A percentile compares a stretch with the other conserved stretches of the same genome.
Conservation (phyloP, 805 yeast genomes). For the Clavispora carvajalis region DNA sequence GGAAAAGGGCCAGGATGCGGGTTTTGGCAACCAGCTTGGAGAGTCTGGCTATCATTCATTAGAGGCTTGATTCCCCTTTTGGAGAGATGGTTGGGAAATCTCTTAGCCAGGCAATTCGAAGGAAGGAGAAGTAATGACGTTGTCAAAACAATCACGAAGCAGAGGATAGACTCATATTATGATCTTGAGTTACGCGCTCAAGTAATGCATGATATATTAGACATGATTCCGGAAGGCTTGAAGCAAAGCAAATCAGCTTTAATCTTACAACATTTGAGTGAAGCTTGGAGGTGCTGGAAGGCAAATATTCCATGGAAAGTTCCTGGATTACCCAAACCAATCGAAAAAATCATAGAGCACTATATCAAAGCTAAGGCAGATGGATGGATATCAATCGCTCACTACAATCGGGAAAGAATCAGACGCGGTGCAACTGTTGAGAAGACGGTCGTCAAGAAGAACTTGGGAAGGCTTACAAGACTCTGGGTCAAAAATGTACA, state of each 20-base stretch:
- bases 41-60: constrained; percentile 89
- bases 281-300: constrained; percentile 99
- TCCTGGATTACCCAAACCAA: constrained; percentile 90
- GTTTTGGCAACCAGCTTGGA: constrained; percentile 99
- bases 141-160: constrained; percentile 92
- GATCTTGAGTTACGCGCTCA: constrained; percentile 91
- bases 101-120: constrained; percentile 89
- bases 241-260: constrained; percentile 83
- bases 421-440: constrained; percentile 88
- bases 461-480: constrained; percentile 85
- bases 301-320: constrained; percentile 98
- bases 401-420: constrained; percentile 84
- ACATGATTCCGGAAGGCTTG: constrained; percentile 94
- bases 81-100: constrained; percentile 92
- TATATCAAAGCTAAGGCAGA: constrained; percentile 94
- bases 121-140: constrained; percentile 90
- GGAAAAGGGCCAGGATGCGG: constrained; percentile 99
- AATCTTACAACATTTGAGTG: constrained; percentile 87
- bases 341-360: constrained; percentile 78
- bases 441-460: constrained; percentile 89
- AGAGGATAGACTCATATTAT: constrained; percentile 89
- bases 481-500: constrained; percentile 92
- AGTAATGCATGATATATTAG: constrained; percentile 92
- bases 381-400: constrained; percentile 93
- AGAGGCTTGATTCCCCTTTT: constrained; percentile 88